Base-by-base conservation (phyloP, 129 eudicot species). In the Erigeron canadensis region DNA sequence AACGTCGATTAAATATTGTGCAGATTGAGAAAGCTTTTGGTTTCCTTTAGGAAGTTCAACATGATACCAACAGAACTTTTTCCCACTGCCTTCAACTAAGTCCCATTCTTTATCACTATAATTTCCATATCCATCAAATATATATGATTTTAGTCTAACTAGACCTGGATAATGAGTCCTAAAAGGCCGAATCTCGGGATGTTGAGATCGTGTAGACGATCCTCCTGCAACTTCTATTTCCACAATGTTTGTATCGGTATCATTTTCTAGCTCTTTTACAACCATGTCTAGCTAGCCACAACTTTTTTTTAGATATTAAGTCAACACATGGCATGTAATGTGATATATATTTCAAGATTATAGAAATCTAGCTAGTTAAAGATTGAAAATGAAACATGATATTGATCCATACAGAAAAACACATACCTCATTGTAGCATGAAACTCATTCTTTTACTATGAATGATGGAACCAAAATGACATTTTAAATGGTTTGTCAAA, bases 41-140 rank as follows among this genome's bases (percentile, higher is more conserved):
- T 91, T 86, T 8, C 85, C 89, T 75, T 82, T 91, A 0, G 95
- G 95, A 40, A 91, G 80, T 77, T 91, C 95, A 2, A 88, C 91
- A 67, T 91, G 97, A 78, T 87, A 91, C 97, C 97, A 91, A 79
- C 97, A 91, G 73, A 91, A 91, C 34, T 88, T 86, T 60, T 78
- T 83, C 18, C 85, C 95, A 43, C 65, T 76, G 38, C 91, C 92
- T 65, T 85, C 88, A 23, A 47, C 12, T 65, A 91, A 86, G 71
- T 88, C 90, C 97, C 97, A 91, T 65, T 91, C 95, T 65, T 91
- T 87, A 72, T 84, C 80, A 65, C 77, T 81, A 54, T 85, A 91
- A 63, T 82, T 83, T 19, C 97, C 97, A 23, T 77, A 78, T 5
- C 97, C 97, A 78, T 91, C 97, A 58, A 91, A 91, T 56, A 88